Evolutionary conservation across 176 grass and related monocot genomes (phyloP).

Genomic region (Hyparrhenia diplandra): DNA sequence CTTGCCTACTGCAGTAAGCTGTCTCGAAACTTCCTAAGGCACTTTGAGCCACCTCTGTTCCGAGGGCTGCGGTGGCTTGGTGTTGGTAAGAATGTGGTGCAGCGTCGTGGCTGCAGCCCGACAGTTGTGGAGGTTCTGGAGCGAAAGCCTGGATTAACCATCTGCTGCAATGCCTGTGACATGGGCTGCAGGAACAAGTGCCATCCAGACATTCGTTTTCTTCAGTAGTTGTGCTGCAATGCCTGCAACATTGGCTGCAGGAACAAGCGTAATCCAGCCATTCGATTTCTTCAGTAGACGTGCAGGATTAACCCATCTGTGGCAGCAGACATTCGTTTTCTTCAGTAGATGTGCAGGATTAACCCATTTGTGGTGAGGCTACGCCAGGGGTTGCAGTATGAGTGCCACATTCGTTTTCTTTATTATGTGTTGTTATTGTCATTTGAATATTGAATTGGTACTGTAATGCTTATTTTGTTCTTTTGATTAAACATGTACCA

Average conservation of each 20-base stretch:
- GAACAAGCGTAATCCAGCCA: no score
- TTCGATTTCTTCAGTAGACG: background rate
- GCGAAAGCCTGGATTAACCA: conserved; percentile 57
- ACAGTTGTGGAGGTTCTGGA: conserved; percentile 44
- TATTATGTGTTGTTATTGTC: background rate
- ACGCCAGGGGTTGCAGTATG: background rate
- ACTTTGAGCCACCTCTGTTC: conserved; percentile 57
- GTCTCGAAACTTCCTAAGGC: conserved; percentile 52
- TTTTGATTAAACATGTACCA: background rate
- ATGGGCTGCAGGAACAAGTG: conserved; percentile 79
- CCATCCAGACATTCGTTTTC: conserved; percentile 42
- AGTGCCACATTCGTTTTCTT: background rate
- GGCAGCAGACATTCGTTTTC: background rate
- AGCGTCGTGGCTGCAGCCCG: conserved; percentile 37
- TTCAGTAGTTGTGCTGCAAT: background rate
- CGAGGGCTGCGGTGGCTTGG: conserved; percentile 86
- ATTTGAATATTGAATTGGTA: background rate
- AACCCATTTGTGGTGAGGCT: no score
- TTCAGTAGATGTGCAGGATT: background rate
- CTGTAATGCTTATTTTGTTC: background rate
- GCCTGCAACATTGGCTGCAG: conserved; percentile 72
- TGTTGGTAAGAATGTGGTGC: conserved; percentile 62
- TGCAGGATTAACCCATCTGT: background rate
- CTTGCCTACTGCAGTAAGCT: conserved; percentile 60
- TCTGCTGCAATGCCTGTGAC: conserved; percentile 69